Conservation (phyloP, 441 rosid species). For the Brassica hybrid region DNA sequence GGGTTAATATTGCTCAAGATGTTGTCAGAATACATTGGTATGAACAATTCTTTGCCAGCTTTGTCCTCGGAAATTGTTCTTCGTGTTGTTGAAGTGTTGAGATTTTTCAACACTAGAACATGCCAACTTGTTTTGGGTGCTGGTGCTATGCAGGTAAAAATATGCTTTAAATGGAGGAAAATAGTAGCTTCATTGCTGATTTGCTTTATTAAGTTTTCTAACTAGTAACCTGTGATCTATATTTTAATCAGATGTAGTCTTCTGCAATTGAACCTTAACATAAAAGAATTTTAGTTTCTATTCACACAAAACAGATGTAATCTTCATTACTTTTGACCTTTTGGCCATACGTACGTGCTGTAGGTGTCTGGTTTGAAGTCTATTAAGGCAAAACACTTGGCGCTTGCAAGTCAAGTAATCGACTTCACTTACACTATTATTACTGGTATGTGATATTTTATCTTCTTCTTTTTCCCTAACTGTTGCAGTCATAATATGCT, state of each 20-base stretch:
- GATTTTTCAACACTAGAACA: constrained; percentile 94
- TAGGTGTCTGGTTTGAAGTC: constrained; percentile 99
- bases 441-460: constrained; percentile 72
- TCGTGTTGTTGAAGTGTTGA: constrained; percentile 94
- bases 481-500: neutral
- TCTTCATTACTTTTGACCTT: neutral
- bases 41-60: constrained; percentile 82
- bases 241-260: constrained; percentile 6
- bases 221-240: constrained; percentile 3
- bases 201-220: constrained; percentile 22
- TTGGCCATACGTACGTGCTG: constrained; percentile 33
- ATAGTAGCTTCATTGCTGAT: neutral
- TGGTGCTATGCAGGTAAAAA: constrained; percentile 96
- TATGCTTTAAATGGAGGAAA: constrained; percentile 14
- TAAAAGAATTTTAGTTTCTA: neutral
- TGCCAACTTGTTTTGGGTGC: constrained; percentile 99
- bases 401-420: constrained; percentile 98
- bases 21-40: constrained; percentile 96
- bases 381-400: constrained; percentile 97
- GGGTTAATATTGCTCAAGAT: constrained; percentile 98
- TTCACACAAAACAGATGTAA: constrained; percentile 7
- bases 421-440: constrained; percentile 83
- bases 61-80: constrained; percentile 92
- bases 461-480: neutral
- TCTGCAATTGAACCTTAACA: constrained; percentile 14